A percentile compares a stretch with the other conserved stretches of the same genome.
phyloP scores from a whole-genome alignment of 768 basidiomycete genomes.

The Xerocomus brunneocitrinus region DNA sequence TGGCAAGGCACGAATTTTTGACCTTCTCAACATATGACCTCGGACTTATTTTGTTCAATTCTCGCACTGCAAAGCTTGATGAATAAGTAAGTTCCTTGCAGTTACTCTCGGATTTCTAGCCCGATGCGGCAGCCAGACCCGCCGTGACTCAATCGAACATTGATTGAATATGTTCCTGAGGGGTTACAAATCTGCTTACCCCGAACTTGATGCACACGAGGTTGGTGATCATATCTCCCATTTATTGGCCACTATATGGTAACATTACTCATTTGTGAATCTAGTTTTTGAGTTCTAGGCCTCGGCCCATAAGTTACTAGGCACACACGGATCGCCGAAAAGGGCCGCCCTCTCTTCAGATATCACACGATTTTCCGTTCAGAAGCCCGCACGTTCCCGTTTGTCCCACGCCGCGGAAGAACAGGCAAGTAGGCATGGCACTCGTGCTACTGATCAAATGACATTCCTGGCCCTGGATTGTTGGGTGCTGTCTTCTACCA shows the following conservation, averaged over 20 bases:
- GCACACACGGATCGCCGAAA: not conserved
- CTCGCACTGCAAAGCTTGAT: not conserved
- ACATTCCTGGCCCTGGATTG: not conserved
- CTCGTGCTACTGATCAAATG: not conserved
- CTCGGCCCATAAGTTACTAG: not conserved
- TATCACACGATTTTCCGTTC: not conserved
- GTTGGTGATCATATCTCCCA: not conserved
- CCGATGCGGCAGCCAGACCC: not conserved
- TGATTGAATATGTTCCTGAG: constrained; percentile 2
- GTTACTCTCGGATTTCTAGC: not conserved
- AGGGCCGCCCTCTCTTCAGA: not conserved
- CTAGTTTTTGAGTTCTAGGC: not conserved
- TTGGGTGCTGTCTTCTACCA: not conserved
- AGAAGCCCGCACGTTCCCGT: no score
- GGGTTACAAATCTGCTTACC: not conserved
- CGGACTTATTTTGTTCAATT: not conserved
- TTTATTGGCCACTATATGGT: not conserved
- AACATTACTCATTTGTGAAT: not conserved
- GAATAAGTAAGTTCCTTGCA: not conserved
- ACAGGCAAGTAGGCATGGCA: not conserved
- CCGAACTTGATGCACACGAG: not conserved
- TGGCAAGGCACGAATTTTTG: not conserved
- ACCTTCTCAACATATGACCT: not conserved
- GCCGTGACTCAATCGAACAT: not conserved
- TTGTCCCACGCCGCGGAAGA: not conserved